A percentile compares a stretch with the other conserved stretches of the same genome.
phyloP scores from a whole-genome alignment of 2,329 filamentous ascomycete species.

The Corinectria fuckeliana region DNA sequence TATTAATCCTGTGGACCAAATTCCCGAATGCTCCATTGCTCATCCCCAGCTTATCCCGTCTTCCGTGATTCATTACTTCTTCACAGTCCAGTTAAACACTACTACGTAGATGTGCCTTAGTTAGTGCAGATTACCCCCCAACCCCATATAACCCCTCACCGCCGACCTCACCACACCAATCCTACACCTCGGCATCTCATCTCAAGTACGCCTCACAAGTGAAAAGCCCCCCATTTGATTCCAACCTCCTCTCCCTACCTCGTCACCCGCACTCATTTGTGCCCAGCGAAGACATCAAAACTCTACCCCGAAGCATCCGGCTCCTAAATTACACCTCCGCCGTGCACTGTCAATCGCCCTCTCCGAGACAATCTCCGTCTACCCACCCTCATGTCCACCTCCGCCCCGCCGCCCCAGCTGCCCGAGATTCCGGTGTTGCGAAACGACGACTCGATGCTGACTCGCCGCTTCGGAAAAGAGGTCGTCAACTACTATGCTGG shows the following conservation, averaged over 20 bases:
- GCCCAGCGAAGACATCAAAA: background rate
- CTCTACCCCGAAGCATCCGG: too few species aligned
- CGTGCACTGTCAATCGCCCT: background rate
- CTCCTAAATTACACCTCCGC: background rate
- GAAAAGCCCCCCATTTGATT: constrained; percentile 9
- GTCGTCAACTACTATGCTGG: constrained; percentile 85
- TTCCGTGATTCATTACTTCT: background rate
- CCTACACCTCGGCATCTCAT: constrained; percentile 14
- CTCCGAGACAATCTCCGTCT: background rate
- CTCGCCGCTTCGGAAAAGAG: constrained; percentile 79
- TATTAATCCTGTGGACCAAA: background rate
- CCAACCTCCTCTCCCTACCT: too few species aligned
- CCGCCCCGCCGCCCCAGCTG: constrained; percentile 40
- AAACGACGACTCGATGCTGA: constrained; percentile 70
- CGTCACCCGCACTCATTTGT: too few species aligned
- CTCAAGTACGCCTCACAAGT: constrained; percentile 12
- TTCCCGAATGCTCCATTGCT: constrained; percentile 4
- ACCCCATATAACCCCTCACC: constrained; percentile 14
- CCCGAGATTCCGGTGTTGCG: constrained; percentile 54
- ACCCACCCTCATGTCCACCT: constrained; percentile 39
- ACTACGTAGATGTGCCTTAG: background rate
- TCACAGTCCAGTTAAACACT: too few species aligned
- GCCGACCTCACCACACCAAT: constrained; percentile 1
- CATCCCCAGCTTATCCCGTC: background rate
- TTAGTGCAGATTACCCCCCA: constrained; percentile 4